Percentiles rank a stretch among this genome's conserved stretches.
Conservation (phyloP, 2,329 filamentous ascomycete genomes). For the Tolypocladium ovalisporum region DNA sequence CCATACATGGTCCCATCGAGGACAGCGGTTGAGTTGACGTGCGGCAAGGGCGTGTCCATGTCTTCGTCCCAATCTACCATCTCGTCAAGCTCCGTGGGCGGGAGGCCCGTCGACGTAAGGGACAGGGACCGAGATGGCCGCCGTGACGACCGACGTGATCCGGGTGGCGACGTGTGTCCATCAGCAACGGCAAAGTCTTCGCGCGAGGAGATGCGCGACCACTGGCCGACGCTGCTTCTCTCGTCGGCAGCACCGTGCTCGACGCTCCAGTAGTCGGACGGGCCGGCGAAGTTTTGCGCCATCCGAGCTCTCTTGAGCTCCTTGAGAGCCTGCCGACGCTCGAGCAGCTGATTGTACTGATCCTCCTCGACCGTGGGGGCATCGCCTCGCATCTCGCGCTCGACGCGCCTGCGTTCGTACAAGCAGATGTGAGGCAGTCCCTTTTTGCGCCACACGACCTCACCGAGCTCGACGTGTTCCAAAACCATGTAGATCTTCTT, state of each 20-base stretch:
- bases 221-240: slow-evolving; percentile 24
- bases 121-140: slow-evolving; percentile 38
- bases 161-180: slow-evolving; percentile 23
- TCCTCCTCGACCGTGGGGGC: slow-evolving; percentile 49
- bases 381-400: slow-evolving; percentile 56
- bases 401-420: slow-evolving; percentile 71
- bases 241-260: slow-evolving; percentile 61
- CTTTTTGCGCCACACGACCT: slow-evolving; percentile 89
- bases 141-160: slow-evolving; percentile 31
- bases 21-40: slow-evolving; percentile 41
- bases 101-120: slow-evolving; percentile 22
- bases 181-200: slow-evolving; percentile 27
- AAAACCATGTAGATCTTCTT: slow-evolving; percentile 98
- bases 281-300: slow-evolving; percentile 35
- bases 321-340: slow-evolving; percentile 47
- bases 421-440: slow-evolving; percentile 73
- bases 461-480: slow-evolving; percentile 87
- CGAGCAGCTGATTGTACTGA: slow-evolving; percentile 46
- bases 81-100: slow-evolving; percentile 22
- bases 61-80: slow-evolving; percentile 34
- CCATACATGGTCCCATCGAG: slow-evolving; percentile 73
- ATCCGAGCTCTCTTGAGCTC: slow-evolving; percentile 46
- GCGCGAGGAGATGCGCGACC: slow-evolving; percentile 30
- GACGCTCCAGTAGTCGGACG: slow-evolving; percentile 69
- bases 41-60: slow-evolving; percentile 40